Base-by-base conservation (phyloP, 2,329 filamentous ascomycete genomes). In the Fusarium beomiforme region DNA sequence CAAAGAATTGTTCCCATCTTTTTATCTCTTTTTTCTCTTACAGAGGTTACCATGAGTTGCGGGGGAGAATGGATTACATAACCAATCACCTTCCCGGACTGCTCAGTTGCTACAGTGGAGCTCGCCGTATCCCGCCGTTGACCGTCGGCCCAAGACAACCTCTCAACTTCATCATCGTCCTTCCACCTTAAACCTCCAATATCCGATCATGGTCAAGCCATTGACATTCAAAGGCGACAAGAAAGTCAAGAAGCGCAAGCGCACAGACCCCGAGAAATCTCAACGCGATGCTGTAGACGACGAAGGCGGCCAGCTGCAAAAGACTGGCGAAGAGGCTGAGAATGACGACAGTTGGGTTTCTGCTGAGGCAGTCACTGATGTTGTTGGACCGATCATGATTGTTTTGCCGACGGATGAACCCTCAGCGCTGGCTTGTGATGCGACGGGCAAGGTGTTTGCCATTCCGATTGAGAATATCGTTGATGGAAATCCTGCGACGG, bases 161-260 rank as follows among this genome's bases (percentile, higher is more conserved):
- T 59, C 63, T 41, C 50, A 50, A 41, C 62, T 41, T 59, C 37
- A 64, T 41, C 59, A 50, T 51, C 61, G 41, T 36, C 57, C n/a
- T n/a, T n/a, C 39, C 36, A 37, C 34, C 24, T 44, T 26, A 50
- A 57, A 51, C 14, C 43, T 34, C 42, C 19, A 58, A 36, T 24
- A 33, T 26, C 47, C 59, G 21, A 59, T 24, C 68, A 96, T 96
- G 93, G 91, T 97, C 75, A 98, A 97, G 81, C 91, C 95, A 50
- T 88, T 99, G 64, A 87, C 90, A 51, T 99, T 99, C 87, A 99
- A 99, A 84, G 96, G 96, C 85, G 96, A 99, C 84, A 98, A 97
- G 83, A 96, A 96, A 84, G 84, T 89, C 65, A 97, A 96, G 83
- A 98, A 98, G 86, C 89, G 94, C 80, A 98, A 97, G 87, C 90